These are phyloP conservation scores for Tetracladium maxilliforme DNA, from an alignment of 2,329 filamentous ascomycete species.

Conservation along the genomic window DNA sequence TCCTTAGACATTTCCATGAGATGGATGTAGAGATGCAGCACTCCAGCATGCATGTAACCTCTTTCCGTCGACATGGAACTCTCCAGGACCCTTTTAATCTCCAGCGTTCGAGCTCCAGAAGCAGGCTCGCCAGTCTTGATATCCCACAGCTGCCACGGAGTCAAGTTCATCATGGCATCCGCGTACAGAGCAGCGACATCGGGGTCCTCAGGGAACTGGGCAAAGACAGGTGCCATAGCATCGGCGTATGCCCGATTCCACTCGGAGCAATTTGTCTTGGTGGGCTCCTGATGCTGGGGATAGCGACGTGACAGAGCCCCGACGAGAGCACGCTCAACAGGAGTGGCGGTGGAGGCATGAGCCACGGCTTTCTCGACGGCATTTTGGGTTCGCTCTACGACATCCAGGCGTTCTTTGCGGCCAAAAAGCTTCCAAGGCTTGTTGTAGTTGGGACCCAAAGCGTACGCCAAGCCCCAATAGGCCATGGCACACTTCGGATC, in stretches of 20 bases:
- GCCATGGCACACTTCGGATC: conserved; percentile 46
- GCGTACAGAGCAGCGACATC: conserved; percentile 51
- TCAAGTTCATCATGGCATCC: conserved; percentile 51
- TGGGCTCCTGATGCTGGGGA: conserved; percentile 31
- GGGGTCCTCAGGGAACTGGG: conserved; percentile 35
- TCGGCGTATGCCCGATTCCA: conserved; percentile 47
- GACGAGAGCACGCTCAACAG: conserved; percentile 47
- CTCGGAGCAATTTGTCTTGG: conserved; percentile 26
- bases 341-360: conserved; percentile 18
- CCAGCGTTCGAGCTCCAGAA: conserved; percentile 35
- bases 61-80: conserved; percentile 32
- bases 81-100: conserved; percentile 44
- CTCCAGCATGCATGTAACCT: conserved; percentile 45
- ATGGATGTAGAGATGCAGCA: conserved; percentile 65
- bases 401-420: conserved; percentile 35
- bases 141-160: conserved; percentile 52
- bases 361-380: conserved; percentile 28
- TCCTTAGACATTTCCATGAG: conserved; percentile 62
- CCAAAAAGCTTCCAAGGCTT: conserved; percentile 66
- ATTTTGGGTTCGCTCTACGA: conserved; percentile 29
- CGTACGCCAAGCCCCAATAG: conserved; percentile 57
- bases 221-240: conserved; percentile 42
- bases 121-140: conserved; percentile 40
- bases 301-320: conserved; percentile 47
- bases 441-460: conserved; percentile 63